Evolutionary conservation across 2,329 filamentous ascomycete species (phyloP).

Genomic region (Xylariaceae sp.): DNA sequence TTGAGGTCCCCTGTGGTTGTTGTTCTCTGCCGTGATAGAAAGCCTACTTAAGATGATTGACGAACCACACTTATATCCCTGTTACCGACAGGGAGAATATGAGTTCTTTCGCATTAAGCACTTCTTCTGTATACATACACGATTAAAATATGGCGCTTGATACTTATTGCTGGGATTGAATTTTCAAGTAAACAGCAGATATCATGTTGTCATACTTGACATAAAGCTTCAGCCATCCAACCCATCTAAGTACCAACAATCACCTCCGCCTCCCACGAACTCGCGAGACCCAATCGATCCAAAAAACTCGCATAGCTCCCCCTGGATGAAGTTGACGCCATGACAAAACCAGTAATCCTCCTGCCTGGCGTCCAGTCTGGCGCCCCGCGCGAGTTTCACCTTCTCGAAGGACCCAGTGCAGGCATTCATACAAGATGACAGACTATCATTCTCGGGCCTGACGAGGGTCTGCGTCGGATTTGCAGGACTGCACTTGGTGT

Average conservation of each 20-base stretch:
- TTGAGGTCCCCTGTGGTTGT: too few relatives aligned
- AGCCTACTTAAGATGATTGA: too few relatives aligned
- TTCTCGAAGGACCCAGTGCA: constrained; percentile 32
- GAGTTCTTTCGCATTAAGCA: too few relatives aligned
- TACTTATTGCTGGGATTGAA: too few relatives aligned
- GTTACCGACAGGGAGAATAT: too few relatives aligned
- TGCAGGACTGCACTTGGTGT: constrained; percentile 27
- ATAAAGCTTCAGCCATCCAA: constrained; percentile 2
- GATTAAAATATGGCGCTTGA: too few relatives aligned
- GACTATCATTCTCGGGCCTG: constrained; percentile 23
- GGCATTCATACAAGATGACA: constrained; percentile 26
- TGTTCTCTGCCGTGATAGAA: too few relatives aligned
- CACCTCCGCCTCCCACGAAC: constrained; percentile 19
- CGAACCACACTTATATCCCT: too few relatives aligned
- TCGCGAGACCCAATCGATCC: constrained; percentile 23
- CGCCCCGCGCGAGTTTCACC: constrained; percentile 10
- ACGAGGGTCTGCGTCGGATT: constrained; percentile 19
- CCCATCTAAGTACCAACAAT: constrained; percentile 22
- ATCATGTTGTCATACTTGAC: not conserved
- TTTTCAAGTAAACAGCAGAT: too few relatives aligned
- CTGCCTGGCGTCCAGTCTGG: constrained; percentile 6
- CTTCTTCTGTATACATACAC: too few relatives aligned
- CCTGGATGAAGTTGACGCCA: constrained; percentile 31
- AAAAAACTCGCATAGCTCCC: constrained; percentile 33
- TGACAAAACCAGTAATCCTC: constrained; percentile 33